Percentiles rank a stretch among this genome's conserved stretches.
These are phyloP conservation scores for Saccharomycopsis microspora DNA, from an alignment of 805 yeast species.

Conservation along the genomic window DNA sequence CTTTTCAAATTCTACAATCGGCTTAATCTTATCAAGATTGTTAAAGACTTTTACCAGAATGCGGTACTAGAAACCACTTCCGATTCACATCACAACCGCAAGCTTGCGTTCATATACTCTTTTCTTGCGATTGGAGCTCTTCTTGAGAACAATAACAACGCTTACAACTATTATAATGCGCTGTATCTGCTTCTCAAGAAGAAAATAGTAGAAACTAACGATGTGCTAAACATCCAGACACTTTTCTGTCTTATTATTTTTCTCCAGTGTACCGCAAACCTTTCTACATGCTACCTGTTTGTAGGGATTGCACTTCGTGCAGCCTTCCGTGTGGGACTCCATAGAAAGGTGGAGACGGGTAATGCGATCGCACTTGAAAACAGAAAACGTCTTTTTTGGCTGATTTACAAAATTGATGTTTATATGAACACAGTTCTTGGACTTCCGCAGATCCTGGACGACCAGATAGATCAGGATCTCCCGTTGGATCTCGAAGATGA, in stretches of 20 bases:
- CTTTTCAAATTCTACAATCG: constrained; percentile 78
- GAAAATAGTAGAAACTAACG: constrained; percentile 15
- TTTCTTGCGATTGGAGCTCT: constrained; percentile 85
- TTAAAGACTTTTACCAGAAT: constrained; percentile 10
- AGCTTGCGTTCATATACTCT: constrained; percentile 71
- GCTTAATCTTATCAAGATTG: constrained; percentile 10
- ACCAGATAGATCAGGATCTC: constrained; percentile 78
- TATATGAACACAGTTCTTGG: constrained; percentile 84
- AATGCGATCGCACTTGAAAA: constrained; percentile 75
- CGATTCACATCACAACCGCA: constrained; percentile 24
- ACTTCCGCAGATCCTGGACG: constrained; percentile 64
- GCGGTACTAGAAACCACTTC: background rate
- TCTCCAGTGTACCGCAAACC: constrained; percentile 77
- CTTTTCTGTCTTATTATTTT: constrained; percentile 78
- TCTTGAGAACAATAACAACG: constrained; percentile 26
- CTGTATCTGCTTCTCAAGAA: constrained; percentile 10
- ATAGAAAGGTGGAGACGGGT: constrained; percentile 54
- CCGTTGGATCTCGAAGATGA: constrained; percentile 84
- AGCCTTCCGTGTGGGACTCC: constrained; percentile 74
- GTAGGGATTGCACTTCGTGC: constrained; percentile 81
- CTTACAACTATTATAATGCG: constrained; percentile 16
- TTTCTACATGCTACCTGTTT: constrained; percentile 80
- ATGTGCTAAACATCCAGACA: constrained; percentile 26
- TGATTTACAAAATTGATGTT: constrained; percentile 82
- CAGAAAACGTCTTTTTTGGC: constrained; percentile 78